These are phyloP conservation scores for Rhodotorula graminis DNA, from an alignment of 768 basidiomycete species.

Conservation along the genomic window DNA sequence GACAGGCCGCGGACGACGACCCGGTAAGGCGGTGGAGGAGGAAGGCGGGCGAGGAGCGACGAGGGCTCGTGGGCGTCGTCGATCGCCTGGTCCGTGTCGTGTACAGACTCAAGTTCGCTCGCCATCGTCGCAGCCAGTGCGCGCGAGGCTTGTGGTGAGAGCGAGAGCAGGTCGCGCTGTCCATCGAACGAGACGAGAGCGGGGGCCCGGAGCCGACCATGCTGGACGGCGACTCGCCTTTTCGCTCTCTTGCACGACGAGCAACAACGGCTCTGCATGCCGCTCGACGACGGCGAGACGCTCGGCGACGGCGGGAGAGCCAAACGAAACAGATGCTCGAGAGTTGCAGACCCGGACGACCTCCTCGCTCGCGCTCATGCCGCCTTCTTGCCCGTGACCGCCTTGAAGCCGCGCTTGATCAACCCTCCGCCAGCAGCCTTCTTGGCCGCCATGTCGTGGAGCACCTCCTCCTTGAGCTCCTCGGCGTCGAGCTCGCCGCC, in stretches of 20 bases:
- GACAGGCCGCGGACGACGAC: slow-evolving; percentile 38
- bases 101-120: too few relatives aligned
- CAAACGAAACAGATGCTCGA: too few relatives aligned
- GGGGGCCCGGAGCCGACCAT: too few relatives aligned
- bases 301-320: too few relatives aligned
- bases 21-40: slow-evolving; percentile 38
- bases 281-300: too few relatives aligned
- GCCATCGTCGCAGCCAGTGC: background rate
- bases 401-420: slow-evolving; percentile 21
- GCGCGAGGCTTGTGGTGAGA: background rate
- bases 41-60: slow-evolving; percentile 10
- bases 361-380: too few relatives aligned
- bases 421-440: slow-evolving; percentile 24
- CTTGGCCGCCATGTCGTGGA: slow-evolving; percentile 58
- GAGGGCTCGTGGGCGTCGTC: background rate
- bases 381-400: slow-evolving; percentile 1
- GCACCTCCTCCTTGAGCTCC: slow-evolving; percentile 78
- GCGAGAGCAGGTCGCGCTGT: background rate
- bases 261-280: too few relatives aligned
- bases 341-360: too few relatives aligned
- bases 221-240: background rate
- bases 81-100: background rate
- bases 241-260: background rate
- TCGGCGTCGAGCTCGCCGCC: slow-evolving; percentile 69
- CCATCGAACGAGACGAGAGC: too few relatives aligned